phyloP scores from a whole-genome alignment of 208 protist species.

The Acanthamoeba sp. region DNA sequence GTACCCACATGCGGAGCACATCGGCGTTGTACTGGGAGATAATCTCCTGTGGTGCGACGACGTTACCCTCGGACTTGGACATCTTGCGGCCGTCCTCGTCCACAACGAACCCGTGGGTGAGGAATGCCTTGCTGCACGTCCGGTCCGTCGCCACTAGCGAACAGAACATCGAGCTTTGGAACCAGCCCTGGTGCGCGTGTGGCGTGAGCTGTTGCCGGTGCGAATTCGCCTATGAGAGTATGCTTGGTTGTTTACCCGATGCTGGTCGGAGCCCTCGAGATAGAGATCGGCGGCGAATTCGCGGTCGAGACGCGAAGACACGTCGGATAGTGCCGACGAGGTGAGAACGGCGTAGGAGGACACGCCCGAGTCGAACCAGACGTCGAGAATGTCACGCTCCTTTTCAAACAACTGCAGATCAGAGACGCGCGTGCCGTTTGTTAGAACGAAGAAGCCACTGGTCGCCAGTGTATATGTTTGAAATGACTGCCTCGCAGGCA shows the following conservation, averaged over 20 bases:
- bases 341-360: not conserved
- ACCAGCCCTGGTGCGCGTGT: not conserved
- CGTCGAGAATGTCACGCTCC: slow-evolving; percentile 46
- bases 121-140: not conserved
- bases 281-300: slow-evolving; percentile 33
- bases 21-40: slow-evolving; percentile 21
- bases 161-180: slow-evolving; percentile 53
- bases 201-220: too few species aligned
- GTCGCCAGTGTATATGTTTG: too few species aligned
- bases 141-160: slow-evolving; percentile 41
- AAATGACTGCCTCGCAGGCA: too few species aligned
- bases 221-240: not conserved
- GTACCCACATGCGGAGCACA: slow-evolving; percentile 52
- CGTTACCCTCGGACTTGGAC: slow-evolving; percentile 38
- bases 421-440: too few species aligned
- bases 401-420: slow-evolving; percentile 30
- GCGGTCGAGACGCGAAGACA: not conserved
- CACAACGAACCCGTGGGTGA: slow-evolving; percentile 44
- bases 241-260: not conserved
- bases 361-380: slow-evolving; percentile 33
- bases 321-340: not conserved
- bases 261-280: slow-evolving; percentile 40
- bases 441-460: too few species aligned
- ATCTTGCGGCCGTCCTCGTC: slow-evolving; percentile 22
- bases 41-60: not conserved